Conservation (phyloP, 495 filamentous ascomycete genomes). For the Margaritispora aquatica region DNA sequence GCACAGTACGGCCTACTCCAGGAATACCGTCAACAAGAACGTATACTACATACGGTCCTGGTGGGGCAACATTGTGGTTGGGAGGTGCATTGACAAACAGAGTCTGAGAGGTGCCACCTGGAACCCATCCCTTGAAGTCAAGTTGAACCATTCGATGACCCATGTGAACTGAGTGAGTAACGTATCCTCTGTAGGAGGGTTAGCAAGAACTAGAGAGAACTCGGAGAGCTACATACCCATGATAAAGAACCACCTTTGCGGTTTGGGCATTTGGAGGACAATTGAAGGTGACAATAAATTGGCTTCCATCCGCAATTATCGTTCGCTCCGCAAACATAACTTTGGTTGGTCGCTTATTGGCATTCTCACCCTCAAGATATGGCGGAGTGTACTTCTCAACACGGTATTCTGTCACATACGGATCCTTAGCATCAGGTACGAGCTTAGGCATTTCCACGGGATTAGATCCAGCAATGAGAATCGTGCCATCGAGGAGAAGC, state of each 20-base stretch:
- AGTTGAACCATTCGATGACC: conserved; percentile 53
- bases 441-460: conserved; percentile 52
- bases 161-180: conserved; percentile 59
- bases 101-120: conserved; percentile 36
- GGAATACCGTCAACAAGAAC: conserved; percentile 55
- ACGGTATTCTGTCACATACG: conserved; percentile 52
- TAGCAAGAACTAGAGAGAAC: background rate
- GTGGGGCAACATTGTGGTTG: conserved; percentile 46
- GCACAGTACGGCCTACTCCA: conserved; percentile 47
- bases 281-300: conserved; percentile 43
- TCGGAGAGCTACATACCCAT: conserved; percentile 33
- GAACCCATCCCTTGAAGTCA: conserved; percentile 41
- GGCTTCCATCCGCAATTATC: conserved; percentile 36
- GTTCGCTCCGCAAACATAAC: conserved; percentile 34
- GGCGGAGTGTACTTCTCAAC: conserved; percentile 57
- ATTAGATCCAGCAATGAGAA: conserved; percentile 54
- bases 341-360: conserved; percentile 39
- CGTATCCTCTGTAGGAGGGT: conserved; percentile 35
- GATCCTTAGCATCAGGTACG: conserved; percentile 28
- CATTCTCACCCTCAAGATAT: conserved; percentile 47
- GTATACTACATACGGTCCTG: conserved; percentile 58
- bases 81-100: conserved; percentile 48
- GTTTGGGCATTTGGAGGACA: conserved; percentile 30
- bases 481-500: conserved; percentile 50
- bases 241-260: conserved; percentile 45